Base-by-base conservation (phyloP, 148 eudicot species). In the Oxyria digyna region DNA sequence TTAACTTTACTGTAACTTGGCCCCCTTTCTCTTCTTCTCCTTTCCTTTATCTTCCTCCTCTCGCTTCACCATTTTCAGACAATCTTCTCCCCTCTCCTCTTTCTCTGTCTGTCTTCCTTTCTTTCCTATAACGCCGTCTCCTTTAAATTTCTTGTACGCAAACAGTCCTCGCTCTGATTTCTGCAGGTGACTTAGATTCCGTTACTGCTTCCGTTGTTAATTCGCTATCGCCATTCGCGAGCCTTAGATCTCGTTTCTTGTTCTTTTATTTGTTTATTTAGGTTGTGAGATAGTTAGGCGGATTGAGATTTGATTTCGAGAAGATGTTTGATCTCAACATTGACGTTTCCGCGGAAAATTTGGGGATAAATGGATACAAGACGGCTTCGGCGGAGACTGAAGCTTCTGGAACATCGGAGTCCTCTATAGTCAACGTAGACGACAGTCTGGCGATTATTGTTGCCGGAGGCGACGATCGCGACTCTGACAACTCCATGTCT, bases 321-420 rank as follows among this genome's bases (percentile, higher is more conserved):
- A 15, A 12, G 65, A 79, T 79, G 82, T 79, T 79, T 69, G 80
- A 81, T 81, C 85, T 81, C 42, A 81, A 81, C 72, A 70, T 66
- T 41, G 69, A 37, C 29, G 17, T 66, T 38, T 66, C 4, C 17
- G 26, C 45, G 12, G 43, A 23, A 23, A 35, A 38, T 41, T 42
- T 8, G 46, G 29, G 14, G 12, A 0, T 7, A 18, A 38, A 35
- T 79, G 24, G 76, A 76, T 66, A 75, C 85, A 31, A 80, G 77
- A 42, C 70, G 80, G 24, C 85, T 14, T 66, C 69, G 0, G 42
- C 21, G 10, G 40, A 31, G 9, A 65, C 68, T 9, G 43, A 65
- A 45, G 26, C 33, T 8, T 66, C 69, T 81, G 48, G 85, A 83
- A 48, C 74, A 74, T 38, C 85, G 15, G 70, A 67, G 23, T 75